These are phyloP conservation scores for Aspergillus sclerotioniger DNA, from an alignment of 495 filamentous ascomycete genomes.

Conservation along the genomic window DNA sequence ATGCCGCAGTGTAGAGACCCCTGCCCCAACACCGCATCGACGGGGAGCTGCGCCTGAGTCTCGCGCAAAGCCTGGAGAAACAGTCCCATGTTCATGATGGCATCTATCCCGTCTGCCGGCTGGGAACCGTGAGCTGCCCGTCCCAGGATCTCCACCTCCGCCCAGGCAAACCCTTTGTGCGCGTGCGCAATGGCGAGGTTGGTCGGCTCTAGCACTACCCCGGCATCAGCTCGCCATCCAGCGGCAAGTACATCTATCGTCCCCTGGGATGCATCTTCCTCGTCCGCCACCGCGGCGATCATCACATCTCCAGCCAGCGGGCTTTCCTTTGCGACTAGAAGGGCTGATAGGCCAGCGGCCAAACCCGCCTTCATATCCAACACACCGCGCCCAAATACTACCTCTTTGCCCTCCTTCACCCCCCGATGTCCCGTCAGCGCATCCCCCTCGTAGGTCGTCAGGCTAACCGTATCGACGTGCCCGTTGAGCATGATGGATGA, in stretches of 20 bases:
- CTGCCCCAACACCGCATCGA: slow-evolving; percentile 31
- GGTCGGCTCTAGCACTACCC: slow-evolving; percentile 44
- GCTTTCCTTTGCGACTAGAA: slow-evolving; percentile 27
- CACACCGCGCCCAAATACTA: slow-evolving; percentile 41
- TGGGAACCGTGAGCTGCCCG: slow-evolving; percentile 48
- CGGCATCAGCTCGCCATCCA: slow-evolving; percentile 48
- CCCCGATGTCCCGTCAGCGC: slow-evolving; percentile 37
- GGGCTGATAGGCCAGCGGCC: slow-evolving; percentile 38
- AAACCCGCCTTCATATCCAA: slow-evolving; percentile 51
- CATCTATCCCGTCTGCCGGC: slow-evolving; percentile 38
- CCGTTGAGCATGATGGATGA: slow-evolving; percentile 51
- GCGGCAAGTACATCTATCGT: slow-evolving; percentile 44
- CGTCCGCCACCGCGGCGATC: slow-evolving; percentile 47
- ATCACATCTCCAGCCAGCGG: slow-evolving; percentile 41
- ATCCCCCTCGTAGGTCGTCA: slow-evolving; percentile 41
- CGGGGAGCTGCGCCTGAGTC: slow-evolving; percentile 31
- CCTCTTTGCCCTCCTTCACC: slow-evolving; percentile 31
- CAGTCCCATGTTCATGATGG: slow-evolving; percentile 43
- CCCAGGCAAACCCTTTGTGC: slow-evolving; percentile 50
- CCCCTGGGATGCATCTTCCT: slow-evolving; percentile 45
- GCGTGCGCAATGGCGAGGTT: slow-evolving; percentile 32
- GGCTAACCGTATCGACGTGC: slow-evolving; percentile 48
- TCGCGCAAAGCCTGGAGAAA: slow-evolving; percentile 41
- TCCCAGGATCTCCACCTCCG: slow-evolving; percentile 44
- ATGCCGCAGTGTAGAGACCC: slow-evolving; percentile 44